Percentiles rank a stretch among this genome's conserved stretches.
Evolutionary conservation across 495 filamentous ascomycete genomes (phyloP).

Genomic region (Penicillium simplicissimum): DNA sequence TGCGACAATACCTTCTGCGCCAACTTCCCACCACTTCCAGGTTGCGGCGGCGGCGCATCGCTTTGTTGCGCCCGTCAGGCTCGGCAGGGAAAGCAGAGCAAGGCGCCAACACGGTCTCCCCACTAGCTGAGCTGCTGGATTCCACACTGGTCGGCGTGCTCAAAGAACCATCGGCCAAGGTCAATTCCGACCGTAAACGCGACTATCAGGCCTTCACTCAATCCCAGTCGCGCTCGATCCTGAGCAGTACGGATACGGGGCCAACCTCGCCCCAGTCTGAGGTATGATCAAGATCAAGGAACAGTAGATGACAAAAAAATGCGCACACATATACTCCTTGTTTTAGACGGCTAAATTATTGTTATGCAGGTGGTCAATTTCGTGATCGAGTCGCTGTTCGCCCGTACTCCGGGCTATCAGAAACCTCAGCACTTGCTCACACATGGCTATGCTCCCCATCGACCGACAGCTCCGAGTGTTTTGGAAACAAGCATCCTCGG

Average conservation of each 20-base stretch:
- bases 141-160: constrained; percentile 62
- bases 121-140: constrained; percentile 62
- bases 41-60: constrained; percentile 50
- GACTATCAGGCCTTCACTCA: constrained; percentile 72
- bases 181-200: constrained; percentile 46
- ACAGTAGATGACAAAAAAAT: not conserved
- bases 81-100: not conserved
- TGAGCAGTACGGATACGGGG: constrained; percentile 39
- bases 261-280: constrained; percentile 56
- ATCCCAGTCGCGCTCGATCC: constrained; percentile 42
- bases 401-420: constrained; percentile 46
- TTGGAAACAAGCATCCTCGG: constrained; percentile 52
- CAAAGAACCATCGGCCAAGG: constrained; percentile 31
- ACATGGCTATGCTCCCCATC: constrained; percentile 65
- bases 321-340: not conserved
- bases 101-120: not conserved
- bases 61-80: constrained; percentile 24
- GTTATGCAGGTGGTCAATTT: constrained; percentile 76
- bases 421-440: constrained; percentile 73
- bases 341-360: constrained; percentile 23
- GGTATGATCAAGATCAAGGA: constrained; percentile 41
- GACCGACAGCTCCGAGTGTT: constrained; percentile 30
- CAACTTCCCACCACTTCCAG: constrained; percentile 55
- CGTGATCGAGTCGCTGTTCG: constrained; percentile 74
- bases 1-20: constrained; percentile 70